Percentiles rank a stretch among this genome's conserved stretches.
These are phyloP conservation scores for Citrus glauca DNA, from an alignment of 345 rosid genomes.

Conservation along the genomic window DNA sequence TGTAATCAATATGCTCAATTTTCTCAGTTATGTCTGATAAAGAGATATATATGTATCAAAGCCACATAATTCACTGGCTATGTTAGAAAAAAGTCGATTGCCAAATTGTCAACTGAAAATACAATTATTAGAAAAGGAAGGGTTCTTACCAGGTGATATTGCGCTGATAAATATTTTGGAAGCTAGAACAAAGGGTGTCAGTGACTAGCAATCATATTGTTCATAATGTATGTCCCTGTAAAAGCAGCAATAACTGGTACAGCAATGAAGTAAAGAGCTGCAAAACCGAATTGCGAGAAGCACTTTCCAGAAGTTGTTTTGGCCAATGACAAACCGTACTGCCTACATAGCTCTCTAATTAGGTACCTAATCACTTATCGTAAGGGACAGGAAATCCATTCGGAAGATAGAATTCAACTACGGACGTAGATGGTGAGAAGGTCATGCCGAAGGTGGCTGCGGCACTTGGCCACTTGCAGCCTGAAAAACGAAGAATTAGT, in stretches of 20 bases:
- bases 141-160: constrained; percentile 15
- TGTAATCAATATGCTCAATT: constrained; percentile 18
- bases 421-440: constrained; percentile 23
- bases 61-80: background rate
- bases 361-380: background rate
- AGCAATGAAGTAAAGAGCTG: constrained; percentile 21
- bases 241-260: constrained; percentile 11
- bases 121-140: background rate
- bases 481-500: background rate
- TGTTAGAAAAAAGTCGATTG: too few relatives aligned
- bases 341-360: too few relatives aligned
- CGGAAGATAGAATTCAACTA: constrained; percentile 22
- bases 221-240: constrained; percentile 10
- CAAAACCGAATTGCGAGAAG: background rate
- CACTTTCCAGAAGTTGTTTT: background rate
- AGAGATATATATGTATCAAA: too few relatives aligned
- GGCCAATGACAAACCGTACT: background rate
- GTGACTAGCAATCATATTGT: constrained; percentile 9
- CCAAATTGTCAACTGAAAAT: too few relatives aligned
- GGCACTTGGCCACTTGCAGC: constrained; percentile 11
- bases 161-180: constrained; percentile 25
- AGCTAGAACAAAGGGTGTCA: constrained; percentile 16
- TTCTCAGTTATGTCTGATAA: constrained; percentile 26
- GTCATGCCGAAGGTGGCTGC: constrained; percentile 22
- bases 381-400: constrained; percentile 20